Base-by-base conservation (phyloP, 768 basidiomycete genomes). In the Solioccasus polychromus region DNA sequence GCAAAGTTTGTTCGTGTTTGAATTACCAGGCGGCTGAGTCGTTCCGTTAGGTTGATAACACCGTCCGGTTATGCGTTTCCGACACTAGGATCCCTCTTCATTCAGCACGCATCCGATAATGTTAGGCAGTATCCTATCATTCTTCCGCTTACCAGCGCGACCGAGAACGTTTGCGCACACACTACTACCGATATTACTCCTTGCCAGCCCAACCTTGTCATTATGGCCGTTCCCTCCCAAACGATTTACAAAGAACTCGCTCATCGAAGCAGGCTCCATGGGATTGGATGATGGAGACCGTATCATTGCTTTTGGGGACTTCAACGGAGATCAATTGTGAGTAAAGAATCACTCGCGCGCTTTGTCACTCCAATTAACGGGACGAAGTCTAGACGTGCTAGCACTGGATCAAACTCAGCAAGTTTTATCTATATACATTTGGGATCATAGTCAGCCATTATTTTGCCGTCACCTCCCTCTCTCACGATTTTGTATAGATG, bases 281-380 rank as follows among this genome's bases (percentile, higher is more conserved):
- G 94, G 93, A 2, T 68, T 97, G 25, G 76, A 76, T 37, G 75
- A 73, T n/a, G 77, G 80, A 42, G 83, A 80, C 22, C 76, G 88
- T 41, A 77, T 96, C 17, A 75, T 91, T 48, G 94, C 93, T 8
- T 89, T 91, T 57, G 96, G 93, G 25, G 95, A 99, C 70, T 95
- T 94, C 66, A 83, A 97, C 63, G 93, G 90, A 5, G 92, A 98
- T 66, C 93, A 97, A 63, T 88, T 89, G 92, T 96, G 63, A 61
- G 89, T 70, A 17, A 47, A 34, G 37, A 30, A 15, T 15, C 5
- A 9, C 18, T 10, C 23, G 28, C 36, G 31, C 24, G 9, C 7
- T 11, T 25, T 38, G 31, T 19, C 32, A 17, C 23, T 24, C 24
- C 37, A 41, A 39, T 25, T 26, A 28, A 39, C 35, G 22, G 31